Evolutionary conservation across 208 protist species (phyloP).

Genomic region (Angomonas deanei): DNA sequence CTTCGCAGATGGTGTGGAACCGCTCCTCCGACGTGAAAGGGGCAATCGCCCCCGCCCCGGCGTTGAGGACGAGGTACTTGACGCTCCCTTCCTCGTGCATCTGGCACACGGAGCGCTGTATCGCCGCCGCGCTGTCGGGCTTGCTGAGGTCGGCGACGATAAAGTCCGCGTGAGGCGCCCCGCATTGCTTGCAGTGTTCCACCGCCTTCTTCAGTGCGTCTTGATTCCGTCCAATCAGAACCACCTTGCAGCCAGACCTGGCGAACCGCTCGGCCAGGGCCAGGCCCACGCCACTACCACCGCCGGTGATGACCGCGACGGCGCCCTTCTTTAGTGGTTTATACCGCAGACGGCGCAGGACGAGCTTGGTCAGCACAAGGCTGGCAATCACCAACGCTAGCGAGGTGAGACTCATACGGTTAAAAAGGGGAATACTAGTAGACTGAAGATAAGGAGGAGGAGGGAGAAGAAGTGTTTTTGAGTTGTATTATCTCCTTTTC

Average conservation of each 20-base stretch:
- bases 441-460: not conserved
- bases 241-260: conserved; percentile 39
- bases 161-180: conserved; percentile 42
- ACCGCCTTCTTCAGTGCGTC: conserved; percentile 26
- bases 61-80: conserved; percentile 79
- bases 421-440: not conserved
- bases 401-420: conserved; percentile 3
- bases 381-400: conserved; percentile 20
- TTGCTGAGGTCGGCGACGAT: conserved; percentile 60
- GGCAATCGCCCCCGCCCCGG: conserved; percentile 68
- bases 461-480: not conserved
- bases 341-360: conserved; percentile 8
- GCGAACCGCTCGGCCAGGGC: conserved; percentile 60
- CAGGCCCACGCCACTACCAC: conserved; percentile 61
- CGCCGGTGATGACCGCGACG: conserved; percentile 76
- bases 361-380: conserved; percentile 9
- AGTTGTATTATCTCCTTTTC: conserved; percentile 1
- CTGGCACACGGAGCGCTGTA: conserved; percentile 16
- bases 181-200: conserved; percentile 27
- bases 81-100: conserved; percentile 19
- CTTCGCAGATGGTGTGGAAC: conserved; percentile 50
- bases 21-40: conserved; percentile 43
- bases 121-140: conserved; percentile 24
- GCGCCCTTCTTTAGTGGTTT: conserved; percentile 29
- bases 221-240: conserved; percentile 70